Evolutionary conservation across 192 early-diverging fungal genomes (phyloP).

Genomic region (Coemansia sp.): DNA sequence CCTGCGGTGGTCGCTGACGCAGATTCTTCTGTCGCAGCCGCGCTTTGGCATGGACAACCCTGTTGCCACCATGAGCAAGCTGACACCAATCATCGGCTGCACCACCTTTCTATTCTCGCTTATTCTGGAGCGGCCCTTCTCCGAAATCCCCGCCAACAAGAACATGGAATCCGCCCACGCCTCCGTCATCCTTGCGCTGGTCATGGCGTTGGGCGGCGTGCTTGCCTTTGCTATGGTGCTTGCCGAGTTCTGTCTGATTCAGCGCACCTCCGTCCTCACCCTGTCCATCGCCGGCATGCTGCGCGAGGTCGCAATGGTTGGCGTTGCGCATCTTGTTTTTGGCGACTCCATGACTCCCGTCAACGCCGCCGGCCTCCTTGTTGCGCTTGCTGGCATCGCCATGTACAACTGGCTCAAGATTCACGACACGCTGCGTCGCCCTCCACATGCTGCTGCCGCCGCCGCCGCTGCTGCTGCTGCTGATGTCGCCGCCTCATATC

Average conservation of each 20-base stretch:
- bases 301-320: slow-evolving; percentile 85
- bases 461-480: not conserved
- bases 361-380: slow-evolving; percentile 74
- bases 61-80: slow-evolving; percentile 78
- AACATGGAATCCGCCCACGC: slow-evolving; percentile 26
- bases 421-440: slow-evolving; percentile 21
- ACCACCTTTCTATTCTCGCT: slow-evolving; percentile 67
- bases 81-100: slow-evolving; percentile 78
- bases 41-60: slow-evolving; percentile 86
- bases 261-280: slow-evolving; percentile 80
- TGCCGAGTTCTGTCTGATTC: slow-evolving; percentile 83
- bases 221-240: slow-evolving; percentile 89
- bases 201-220: slow-evolving; percentile 76
- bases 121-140: slow-evolving; percentile 61
- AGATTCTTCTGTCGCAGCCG: slow-evolving; percentile 75
- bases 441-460: not conserved
- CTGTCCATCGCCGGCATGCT: slow-evolving; percentile 88
- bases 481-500: not conserved
- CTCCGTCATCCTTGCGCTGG: slow-evolving; percentile 13
- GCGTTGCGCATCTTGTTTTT: slow-evolving; percentile 72
- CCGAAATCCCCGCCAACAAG: slow-evolving; percentile 34
- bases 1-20: slow-evolving; percentile 89
- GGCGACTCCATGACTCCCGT: slow-evolving; percentile 76
- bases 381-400: slow-evolving; percentile 83
- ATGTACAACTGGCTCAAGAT: slow-evolving; percentile 73